Base-by-base conservation (phyloP, 495 filamentous ascomycete genomes). In the Aspergillus carlsbadensis region DNA sequence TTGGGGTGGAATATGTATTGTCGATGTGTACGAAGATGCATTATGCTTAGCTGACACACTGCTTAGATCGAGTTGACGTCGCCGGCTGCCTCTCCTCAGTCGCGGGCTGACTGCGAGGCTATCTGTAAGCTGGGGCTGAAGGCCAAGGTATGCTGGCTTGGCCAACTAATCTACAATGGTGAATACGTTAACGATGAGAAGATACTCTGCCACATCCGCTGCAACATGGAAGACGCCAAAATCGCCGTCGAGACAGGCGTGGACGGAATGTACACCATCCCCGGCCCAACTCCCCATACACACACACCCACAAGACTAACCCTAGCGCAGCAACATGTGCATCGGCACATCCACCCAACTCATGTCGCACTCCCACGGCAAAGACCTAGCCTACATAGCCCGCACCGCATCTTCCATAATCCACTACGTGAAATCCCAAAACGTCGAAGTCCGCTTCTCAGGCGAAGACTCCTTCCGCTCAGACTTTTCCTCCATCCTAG, bases 91-190 rank as follows among this genome's bases (percentile, higher is more conserved):
- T 92, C 88, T 10, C 84, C 89, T 75, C 89, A 92, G 78, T 92
- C 89, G 57, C 81, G 85, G 62, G 68, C 71, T 63, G 90, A 92
- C 73, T 91, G 88, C 67, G 86, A 90, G 70, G 84, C 85, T 33
- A 96, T 96, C 62, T 94, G 89, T 88, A 91, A 92, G 82, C 85
- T 96, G 45, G 90, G 88, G 50, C 79, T 92, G 66, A 92, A 91
- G 77, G 80, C 84, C 55, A 87, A 86, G 41, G 26, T 29, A 29
- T n/a, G n/a, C n/a, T n/a, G n/a, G n/a, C n/a, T n/a, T n/a, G n/a
- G n/a, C n/a, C n/a, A n/a, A n/a, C n/a, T n/a, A n/a, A n/a, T n/a
- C n/a, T n/a, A n/a, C n/a, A n/a, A n/a, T n/a, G 80, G 82, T 85
- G 71, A 24, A 69, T 69, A 41, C 5, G 15, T 10, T 15, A 34